Evolutionary conservation across 441 rosid species (phyloP), one percentile per base, ranked within the genome.

Genomic region (Adansonia madagascariensis): DNA sequence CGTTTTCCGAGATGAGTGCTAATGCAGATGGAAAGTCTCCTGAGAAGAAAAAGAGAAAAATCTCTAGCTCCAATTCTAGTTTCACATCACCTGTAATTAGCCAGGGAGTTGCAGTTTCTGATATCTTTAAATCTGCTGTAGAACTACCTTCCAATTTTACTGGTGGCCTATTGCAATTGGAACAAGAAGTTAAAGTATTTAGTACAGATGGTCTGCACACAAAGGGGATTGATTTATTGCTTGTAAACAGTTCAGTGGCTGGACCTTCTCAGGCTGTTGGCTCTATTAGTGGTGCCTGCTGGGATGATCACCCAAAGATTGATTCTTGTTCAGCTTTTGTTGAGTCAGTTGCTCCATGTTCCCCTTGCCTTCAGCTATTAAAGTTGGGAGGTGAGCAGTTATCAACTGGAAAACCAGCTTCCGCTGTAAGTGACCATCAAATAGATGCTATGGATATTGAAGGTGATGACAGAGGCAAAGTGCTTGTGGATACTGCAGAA

Each of bases 321-420:
- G 78, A 74, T 67, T 80, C 84, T 76, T 78, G 52, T 81, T 82
- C 85, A 43, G 71, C 50, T 79, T 78, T 77, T 47, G 80, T 78
- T 60, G 75, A 78, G 72, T 84, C 83, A 65, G 80, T 74, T 43
- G 82, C 78, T 83, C 80, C 78, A 52, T 76, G 78, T 71, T 70
- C 68, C 53, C 73, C 65, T 53, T 78, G 77, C 47, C 50, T 49
- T 72, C 59, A 75, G 80, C 68, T 49, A 6, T 75, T 82, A 66
- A 80, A 80, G 73, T 74, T 60, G 79, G 83, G 76, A 75, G 79
- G 82, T 79, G 84, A 83, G 74, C 88, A 78, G 79, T 71, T 80
- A 18, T 78, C 77, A 75, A 83, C 80, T 77, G 80, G 70, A 77
- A 78, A 39, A 64, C 74, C 75, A 62, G 79, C 80, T 81, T 46